Evolutionary conservation across 73 alveolate species (phyloP), one percentile per base, ranked within the genome.

Genomic region (Effrenium voratum): DNA sequence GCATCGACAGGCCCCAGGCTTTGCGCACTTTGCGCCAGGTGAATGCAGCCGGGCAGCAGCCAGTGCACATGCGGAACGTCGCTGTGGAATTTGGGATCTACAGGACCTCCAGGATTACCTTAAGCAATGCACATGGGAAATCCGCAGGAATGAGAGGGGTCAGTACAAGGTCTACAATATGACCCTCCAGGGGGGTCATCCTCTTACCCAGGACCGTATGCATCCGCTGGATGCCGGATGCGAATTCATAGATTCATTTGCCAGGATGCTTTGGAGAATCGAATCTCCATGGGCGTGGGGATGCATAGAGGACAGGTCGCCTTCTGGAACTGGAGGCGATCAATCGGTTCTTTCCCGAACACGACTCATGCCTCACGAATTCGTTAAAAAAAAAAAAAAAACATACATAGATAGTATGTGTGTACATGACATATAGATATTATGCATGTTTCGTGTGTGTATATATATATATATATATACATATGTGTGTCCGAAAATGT

Each of bases 131-230:
- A 55, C 15, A 55, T 28, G 68, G 26, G 32, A 55, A 55, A 28
- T 38, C 41, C 83, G 13, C 55, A 90, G 97, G 97, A 90, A 75
- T n/a, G 88, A 66, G 24, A 72, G 97, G 43, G 97, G 97, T 50
- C 97, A 90, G 97, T 90, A 41, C 97, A 90, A 92, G 92, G 92
- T 92, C 91, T 92, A 92, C 98, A 92, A 92, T 66, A 92, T 92
- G 98, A 92, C 98, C n/a, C 55, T 92, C 92, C 98, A 72, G 36
- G 98, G 98, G 1, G 98, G 98, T 34, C 98, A 92, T 49, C 98
- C 98, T 16, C 49, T 92, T 66, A 92, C 98, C 76, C 98, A 92
- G 98, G 95, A 60, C 47, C 43, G 57, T 3, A 52, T 52, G 26
- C 63, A 19, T 52, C 63, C 63, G 63, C 63, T 8, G 19, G 19